Conservation (phyloP, 371 early-diverging fungal genomes). For the Mortierella polycephala region DNA sequence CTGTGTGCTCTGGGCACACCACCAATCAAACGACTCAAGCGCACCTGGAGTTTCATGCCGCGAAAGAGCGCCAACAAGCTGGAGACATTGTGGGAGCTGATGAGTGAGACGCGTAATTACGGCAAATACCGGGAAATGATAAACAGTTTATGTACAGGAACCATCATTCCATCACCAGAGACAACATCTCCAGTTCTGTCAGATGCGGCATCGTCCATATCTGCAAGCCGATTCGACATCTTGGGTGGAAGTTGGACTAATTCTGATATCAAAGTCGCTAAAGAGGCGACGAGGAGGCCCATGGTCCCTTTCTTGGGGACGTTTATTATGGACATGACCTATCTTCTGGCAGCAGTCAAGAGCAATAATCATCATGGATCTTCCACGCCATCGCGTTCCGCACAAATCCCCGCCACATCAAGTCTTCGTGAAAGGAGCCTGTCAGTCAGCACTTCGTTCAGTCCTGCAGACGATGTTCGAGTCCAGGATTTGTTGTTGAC, state of each 20-base stretch:
- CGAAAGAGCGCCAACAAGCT: conserved; percentile 72
- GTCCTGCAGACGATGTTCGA: conserved; percentile 63
- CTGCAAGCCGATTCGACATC: conserved; percentile 59
- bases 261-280: conserved; percentile 23
- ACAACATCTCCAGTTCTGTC: conserved; percentile 31
- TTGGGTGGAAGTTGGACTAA: conserved; percentile 30
- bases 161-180: conserved; percentile 20
- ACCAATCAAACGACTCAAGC: conserved; percentile 78
- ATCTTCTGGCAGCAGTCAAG: conserved; percentile 75
- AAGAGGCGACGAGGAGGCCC: conserved; percentile 60
- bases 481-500: conserved; percentile 62
- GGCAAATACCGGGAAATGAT: conserved; percentile 75
- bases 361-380: conserved; percentile 27
- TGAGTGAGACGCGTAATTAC: conserved; percentile 82
- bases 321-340: conserved; percentile 84
- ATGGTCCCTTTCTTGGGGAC: conserved; percentile 84
- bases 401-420: conserved; percentile 41
- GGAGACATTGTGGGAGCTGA: conserved; percentile 67
- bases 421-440: conserved; percentile 39
- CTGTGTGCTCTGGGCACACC: conserved; percentile 78
- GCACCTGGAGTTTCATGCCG: conserved; percentile 81
- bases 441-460: conserved; percentile 19
- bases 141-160: conserved; percentile 38
- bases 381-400: conserved; percentile 11
- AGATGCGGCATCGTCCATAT: conserved; percentile 29